phyloP scores from a whole-genome alignment of 2,329 filamentous ascomycete species.

The Paracoccidioides lutzii region DNA sequence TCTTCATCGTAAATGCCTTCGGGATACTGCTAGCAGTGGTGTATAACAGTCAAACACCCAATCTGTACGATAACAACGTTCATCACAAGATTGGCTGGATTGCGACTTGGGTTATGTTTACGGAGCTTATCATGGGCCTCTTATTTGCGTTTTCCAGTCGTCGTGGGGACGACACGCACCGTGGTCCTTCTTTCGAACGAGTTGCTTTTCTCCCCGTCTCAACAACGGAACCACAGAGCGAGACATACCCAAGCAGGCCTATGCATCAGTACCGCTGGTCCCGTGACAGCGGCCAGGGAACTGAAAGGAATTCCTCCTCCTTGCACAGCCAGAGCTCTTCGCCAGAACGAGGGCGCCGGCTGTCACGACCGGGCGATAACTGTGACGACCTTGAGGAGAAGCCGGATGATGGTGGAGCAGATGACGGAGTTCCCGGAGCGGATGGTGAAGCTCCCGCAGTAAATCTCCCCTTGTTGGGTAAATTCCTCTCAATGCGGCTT shows the following conservation, averaged over 20 bases:
- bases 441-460: slow-evolving; percentile 15
- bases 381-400: slow-evolving; percentile 39
- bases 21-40: slow-evolving; percentile 53
- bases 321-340: slow-evolving; percentile 53
- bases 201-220: slow-evolving; percentile 52
- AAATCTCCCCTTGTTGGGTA: slow-evolving; percentile 30
- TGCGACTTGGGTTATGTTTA: slow-evolving; percentile 56
- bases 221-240: slow-evolving; percentile 41
- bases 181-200: slow-evolving; percentile 33
- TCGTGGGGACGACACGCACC: slow-evolving; percentile 21
- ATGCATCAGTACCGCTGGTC: slow-evolving; percentile 45
- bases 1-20: slow-evolving; percentile 50
- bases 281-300: slow-evolving; percentile 62
- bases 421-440: slow-evolving; percentile 31
- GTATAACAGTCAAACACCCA: slow-evolving; percentile 71
- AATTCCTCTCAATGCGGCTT: slow-evolving; percentile 42
- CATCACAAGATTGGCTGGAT: slow-evolving; percentile 84
- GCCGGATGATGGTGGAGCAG: slow-evolving; percentile 20
- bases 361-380: slow-evolving; percentile 27
- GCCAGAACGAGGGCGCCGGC: slow-evolving; percentile 38
- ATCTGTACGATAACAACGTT: slow-evolving; percentile 76
- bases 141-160: slow-evolving; percentile 46
- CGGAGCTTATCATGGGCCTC: slow-evolving; percentile 57
- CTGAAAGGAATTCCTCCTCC: slow-evolving; percentile 55
- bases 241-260: slow-evolving; percentile 25